Percentiles rank a stretch among this genome's conserved stretches.
These are phyloP conservation scores for Neopestalotiopsis sp. DNA, from an alignment of 2,329 filamentous ascomycete species.

Conservation along the genomic window DNA sequence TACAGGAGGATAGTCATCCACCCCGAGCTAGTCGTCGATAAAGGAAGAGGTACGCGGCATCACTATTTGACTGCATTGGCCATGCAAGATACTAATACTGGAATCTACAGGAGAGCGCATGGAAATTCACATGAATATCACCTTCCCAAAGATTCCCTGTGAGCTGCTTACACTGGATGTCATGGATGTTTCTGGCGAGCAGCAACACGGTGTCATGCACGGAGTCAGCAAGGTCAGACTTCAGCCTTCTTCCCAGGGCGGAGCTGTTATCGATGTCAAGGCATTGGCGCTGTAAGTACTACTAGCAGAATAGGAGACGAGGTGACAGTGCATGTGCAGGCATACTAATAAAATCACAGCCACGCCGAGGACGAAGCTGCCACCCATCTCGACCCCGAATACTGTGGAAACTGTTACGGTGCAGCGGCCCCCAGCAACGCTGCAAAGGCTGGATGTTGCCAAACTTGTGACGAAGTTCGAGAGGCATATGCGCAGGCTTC, in stretches of 20 bases:
- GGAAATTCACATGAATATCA: constrained; percentile 98
- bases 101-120: constrained; percentile 80
- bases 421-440: constrained; percentile 75
- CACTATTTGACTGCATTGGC: neutral
- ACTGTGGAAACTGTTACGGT: constrained; percentile 94
- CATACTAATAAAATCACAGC: constrained; percentile 43
- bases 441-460: constrained; percentile 88
- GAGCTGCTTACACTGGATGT: constrained; percentile 96
- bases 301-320: neutral
- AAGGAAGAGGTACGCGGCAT: constrained; percentile 76
- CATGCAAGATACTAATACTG: constrained; percentile 29
- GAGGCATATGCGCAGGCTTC: constrained; percentile 89
- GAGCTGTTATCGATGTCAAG: constrained; percentile 74
- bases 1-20: constrained; percentile 86
- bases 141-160: constrained; percentile 92
- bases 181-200: constrained; percentile 98
- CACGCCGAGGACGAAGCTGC: constrained; percentile 72
- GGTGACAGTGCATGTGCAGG: neutral
- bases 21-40: constrained; percentile 94
- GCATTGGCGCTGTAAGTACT: constrained; percentile 69
- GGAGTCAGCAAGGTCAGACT: constrained; percentile 92
- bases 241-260: constrained; percentile 73
- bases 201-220: constrained; percentile 92
- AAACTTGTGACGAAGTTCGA: constrained; percentile 94
- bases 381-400: constrained; percentile 83